Conservation (phyloP, 495 filamentous ascomycete species). For the Xylaria curta region DNA sequence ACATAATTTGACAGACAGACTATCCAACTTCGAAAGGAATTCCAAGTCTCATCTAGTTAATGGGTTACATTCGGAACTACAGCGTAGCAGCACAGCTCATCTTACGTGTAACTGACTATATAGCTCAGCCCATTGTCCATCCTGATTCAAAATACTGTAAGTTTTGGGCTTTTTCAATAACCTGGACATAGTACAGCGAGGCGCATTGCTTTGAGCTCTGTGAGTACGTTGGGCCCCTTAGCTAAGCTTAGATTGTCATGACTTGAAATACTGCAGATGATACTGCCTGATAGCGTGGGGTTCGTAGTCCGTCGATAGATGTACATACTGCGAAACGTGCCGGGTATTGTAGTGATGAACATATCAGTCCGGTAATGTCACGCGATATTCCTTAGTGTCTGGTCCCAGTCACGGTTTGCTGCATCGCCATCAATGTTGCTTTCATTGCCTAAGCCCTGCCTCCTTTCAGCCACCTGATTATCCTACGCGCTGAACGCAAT, state of each 20-base stretch:
- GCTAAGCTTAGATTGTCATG: background rate
- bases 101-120: constrained; percentile 10
- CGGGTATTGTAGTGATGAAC: too few species aligned
- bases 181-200: background rate
- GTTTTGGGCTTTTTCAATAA: background rate
- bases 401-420: too few species aligned
- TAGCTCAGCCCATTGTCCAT: background rate
- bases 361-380: background rate
- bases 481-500: background rate
- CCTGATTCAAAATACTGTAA: background rate
- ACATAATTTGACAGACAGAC: background rate
- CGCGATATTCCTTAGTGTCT: too few species aligned
- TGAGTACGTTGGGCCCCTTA: background rate
- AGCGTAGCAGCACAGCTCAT: background rate
- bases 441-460: too few species aligned
- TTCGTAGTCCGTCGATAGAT: background rate
- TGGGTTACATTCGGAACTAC: background rate
- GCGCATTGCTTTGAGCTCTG: background rate
- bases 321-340: background rate
- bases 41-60: background rate
- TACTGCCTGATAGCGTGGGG: background rate
- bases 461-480: background rate
- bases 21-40: background rate
- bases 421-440: too few species aligned
- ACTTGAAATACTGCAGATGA: background rate